phyloP scores from a whole-genome alignment of 495 filamentous ascomycete species.

The Evansstolkia leycettana region DNA sequence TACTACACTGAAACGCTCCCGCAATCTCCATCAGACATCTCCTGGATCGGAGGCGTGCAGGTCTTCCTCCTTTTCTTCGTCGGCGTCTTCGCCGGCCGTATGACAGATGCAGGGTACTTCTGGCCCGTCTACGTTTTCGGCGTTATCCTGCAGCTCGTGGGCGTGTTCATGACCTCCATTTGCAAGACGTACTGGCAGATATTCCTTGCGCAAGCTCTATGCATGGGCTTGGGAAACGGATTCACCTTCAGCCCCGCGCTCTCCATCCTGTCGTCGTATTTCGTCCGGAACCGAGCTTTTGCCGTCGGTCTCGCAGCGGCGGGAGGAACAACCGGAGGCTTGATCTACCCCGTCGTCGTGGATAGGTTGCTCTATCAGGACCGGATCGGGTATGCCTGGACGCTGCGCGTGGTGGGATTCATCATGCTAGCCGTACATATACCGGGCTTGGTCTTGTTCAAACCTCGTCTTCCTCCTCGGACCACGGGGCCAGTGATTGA shows the following conservation, averaged over 20 bases:
- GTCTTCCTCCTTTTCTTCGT: constrained; percentile 20
- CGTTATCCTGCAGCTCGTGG: constrained; percentile 39
- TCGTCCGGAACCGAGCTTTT: constrained; percentile 43
- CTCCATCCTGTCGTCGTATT: constrained; percentile 53
- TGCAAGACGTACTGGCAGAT: constrained; percentile 48
- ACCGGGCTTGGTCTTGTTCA: constrained; percentile 30
- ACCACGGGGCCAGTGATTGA: constrained; percentile 44
- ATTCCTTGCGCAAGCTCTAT: constrained; percentile 60
- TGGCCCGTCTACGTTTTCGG: constrained; percentile 36
- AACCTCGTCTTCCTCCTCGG: constrained; percentile 43
- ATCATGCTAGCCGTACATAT: constrained; percentile 40
- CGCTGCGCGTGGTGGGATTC: constrained; percentile 54
- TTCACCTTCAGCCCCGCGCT: constrained; percentile 50
- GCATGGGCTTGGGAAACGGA: constrained; percentile 52
- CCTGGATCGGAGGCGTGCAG: constrained; percentile 41
- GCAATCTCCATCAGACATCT: constrained; percentile 42
- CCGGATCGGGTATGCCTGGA: constrained; percentile 56
- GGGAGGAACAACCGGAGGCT: constrained; percentile 54
- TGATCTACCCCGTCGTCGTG: constrained; percentile 56
- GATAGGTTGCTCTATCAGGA: constrained; percentile 39
- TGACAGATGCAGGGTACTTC: constrained; percentile 50
- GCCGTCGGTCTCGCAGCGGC: constrained; percentile 49
- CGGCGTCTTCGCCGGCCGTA: constrained; percentile 36
- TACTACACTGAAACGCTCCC: constrained; percentile 41
- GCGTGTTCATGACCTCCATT: constrained; percentile 51